Evolutionary conservation across 192 early-diverging fungal genomes (phyloP).

Genomic region (Linnemannia elongata): DNA sequence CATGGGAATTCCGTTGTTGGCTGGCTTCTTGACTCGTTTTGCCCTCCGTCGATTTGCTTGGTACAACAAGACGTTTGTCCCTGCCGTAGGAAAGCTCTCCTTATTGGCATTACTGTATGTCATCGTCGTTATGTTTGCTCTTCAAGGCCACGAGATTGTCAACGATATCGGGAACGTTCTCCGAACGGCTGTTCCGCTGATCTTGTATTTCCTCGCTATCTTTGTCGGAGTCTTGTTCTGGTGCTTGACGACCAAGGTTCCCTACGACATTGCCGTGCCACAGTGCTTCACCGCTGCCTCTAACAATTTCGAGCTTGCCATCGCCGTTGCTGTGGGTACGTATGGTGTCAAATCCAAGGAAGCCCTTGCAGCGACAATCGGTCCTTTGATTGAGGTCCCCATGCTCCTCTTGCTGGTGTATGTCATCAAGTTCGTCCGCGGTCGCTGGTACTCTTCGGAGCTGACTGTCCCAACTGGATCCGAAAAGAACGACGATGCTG

Average conservation of each 20-base stretch:
- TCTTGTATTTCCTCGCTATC: slow-evolving; percentile 73
- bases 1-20: slow-evolving; percentile 74
- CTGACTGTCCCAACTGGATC: neutral
- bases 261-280: slow-evolving; percentile 64
- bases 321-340: slow-evolving; percentile 75
- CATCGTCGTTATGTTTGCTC: slow-evolving; percentile 80
- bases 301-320: slow-evolving; percentile 85
- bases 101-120: slow-evolving; percentile 74
- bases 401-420: slow-evolving; percentile 71
- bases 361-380: slow-evolving; percentile 74
- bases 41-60: slow-evolving; percentile 57
- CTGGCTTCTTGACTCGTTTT: slow-evolving; percentile 70
- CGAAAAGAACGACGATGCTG: slow-evolving; percentile 13
- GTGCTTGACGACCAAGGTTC: slow-evolving; percentile 51
- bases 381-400: slow-evolving; percentile 81
- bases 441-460: slow-evolving; percentile 14
- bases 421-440: slow-evolving; percentile 40
- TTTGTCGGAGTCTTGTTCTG: slow-evolving; percentile 64
- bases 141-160: slow-evolving; percentile 72
- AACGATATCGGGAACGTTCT: slow-evolving; percentile 71
- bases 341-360: slow-evolving; percentile 76
- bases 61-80: slow-evolving; percentile 71
- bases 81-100: slow-evolving; percentile 66
- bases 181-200: slow-evolving; percentile 71
- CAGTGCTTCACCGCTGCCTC: slow-evolving; percentile 75